Base-by-base conservation (phyloP, 2,329 filamentous ascomycete species). In the Westerdykella aurantiaca region DNA sequence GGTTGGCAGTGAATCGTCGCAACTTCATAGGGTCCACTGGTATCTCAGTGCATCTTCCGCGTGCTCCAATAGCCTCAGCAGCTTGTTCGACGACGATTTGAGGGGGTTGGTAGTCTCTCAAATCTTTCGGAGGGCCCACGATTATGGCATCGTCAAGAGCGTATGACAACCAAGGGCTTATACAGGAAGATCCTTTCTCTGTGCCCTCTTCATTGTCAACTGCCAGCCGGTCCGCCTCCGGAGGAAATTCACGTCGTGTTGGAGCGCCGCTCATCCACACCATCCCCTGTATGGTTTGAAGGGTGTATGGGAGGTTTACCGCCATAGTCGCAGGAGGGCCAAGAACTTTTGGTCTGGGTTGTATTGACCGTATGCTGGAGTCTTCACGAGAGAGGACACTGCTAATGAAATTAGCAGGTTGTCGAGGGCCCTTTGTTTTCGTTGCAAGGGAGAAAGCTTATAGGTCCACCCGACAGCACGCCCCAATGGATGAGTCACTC, bases 281-380 rank as follows among this genome's bases (percentile, higher is more conserved):
- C 44, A 46, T 46, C 7, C 44, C 44, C 4, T 31, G 2, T 11
- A 21, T 31, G 12, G 44, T 46, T 37, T 46, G 44, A 13, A 46
- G 25, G 11, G 44, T 46, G 14, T 43, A 25, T 34, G 44, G 44
- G 17, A 46, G 44, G 7, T 25, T 34, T 13, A 41, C 17, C 3
- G 39, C 39, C 44, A 46, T 46, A 40, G 17, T 37, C 25, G 25
- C 25, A 29, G 25, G 25, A 29, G 25, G 9, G 11, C 25, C 25
- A 29, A 12, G 25, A 29, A 29, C 7, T 29, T 12, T 29, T 9
- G 11, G 10, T 29, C 4, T 29, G 25, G 25, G 25, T 29, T 10
- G 7, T 29, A 12, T 29, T 29, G 25, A 29, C 25, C 7, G 11
- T 12, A 12, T 3, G 25, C 25, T 3, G 3, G 25, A 9, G 25